Percentiles rank a stretch among this genome's conserved stretches.
Evolutionary conservation across 2,329 filamentous ascomycete genomes (phyloP).

Genomic region (Aspergillus niger): DNA sequence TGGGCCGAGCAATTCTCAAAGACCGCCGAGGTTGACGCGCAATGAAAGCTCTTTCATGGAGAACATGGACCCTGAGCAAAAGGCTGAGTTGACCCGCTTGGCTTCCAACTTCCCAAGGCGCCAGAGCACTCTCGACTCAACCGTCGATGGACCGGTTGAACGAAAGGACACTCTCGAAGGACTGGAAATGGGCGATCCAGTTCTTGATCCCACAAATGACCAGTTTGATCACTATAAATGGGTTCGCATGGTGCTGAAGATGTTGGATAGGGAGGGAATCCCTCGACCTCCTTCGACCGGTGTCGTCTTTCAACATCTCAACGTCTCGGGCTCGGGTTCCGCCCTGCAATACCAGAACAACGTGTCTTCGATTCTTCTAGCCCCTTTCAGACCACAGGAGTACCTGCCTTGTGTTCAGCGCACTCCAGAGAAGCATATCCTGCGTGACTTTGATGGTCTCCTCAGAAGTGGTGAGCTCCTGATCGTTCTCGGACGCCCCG

Average conservation of each 20-base stretch:
- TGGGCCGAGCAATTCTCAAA: constrained; percentile 18
- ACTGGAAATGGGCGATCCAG: constrained; percentile 49
- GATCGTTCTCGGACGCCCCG: constrained; percentile 44
- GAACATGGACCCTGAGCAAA: constrained; percentile 29
- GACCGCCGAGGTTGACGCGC: constrained; percentile 16
- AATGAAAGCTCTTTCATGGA: constrained; percentile 29
- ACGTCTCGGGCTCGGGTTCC: constrained; percentile 66
- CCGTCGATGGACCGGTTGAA: constrained; percentile 24
- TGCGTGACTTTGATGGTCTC: constrained; percentile 56
- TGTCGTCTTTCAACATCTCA: constrained; percentile 65
- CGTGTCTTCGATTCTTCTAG: constrained; percentile 60
- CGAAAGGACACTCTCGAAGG: constrained; percentile 40
- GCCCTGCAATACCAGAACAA: constrained; percentile 70
- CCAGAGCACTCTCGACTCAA: constrained; percentile 18
- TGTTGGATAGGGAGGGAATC: constrained; percentile 59
- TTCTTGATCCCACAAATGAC: constrained; percentile 54
- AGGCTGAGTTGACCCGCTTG: constrained; percentile 29
- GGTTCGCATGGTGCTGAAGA: constrained; percentile 51
- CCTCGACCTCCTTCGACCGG: constrained; percentile 56
- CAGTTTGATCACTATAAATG: constrained; percentile 59
- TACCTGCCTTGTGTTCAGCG: constrained; percentile 50
- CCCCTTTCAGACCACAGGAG: constrained; percentile 61
- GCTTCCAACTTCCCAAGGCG: constrained; percentile 34
- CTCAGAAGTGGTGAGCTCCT: constrained; percentile 53
- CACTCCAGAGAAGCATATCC: constrained; percentile 56